Evolutionary conservation across 352 stramenopile genomes (phyloP).

Genomic region (Thalassiosira sp.): DNA sequence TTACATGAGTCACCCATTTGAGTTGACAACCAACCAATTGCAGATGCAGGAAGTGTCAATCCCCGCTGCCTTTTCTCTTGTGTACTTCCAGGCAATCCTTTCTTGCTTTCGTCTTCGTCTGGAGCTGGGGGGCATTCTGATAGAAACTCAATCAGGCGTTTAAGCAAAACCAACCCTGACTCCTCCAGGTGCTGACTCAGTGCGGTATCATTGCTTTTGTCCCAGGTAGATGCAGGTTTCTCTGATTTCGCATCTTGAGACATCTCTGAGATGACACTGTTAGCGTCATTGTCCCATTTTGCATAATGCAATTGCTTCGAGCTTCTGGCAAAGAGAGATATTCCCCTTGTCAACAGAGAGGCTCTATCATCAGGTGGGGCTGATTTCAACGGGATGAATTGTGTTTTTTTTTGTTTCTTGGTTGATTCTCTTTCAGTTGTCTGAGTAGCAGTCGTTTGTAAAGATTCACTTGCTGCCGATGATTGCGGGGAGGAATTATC

Average conservation of each 20-base stretch:
- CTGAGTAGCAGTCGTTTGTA: not conserved
- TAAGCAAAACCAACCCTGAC: conserved; percentile 44
- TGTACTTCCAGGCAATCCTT: conserved; percentile 11
- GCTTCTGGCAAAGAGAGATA: conserved; percentile 37
- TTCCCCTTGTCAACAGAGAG: conserved; percentile 39
- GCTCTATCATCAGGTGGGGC: conserved; percentile 9
- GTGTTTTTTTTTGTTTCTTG: not conserved
- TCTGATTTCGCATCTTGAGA: conserved; percentile 22
- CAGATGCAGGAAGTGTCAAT: conserved; percentile 66
- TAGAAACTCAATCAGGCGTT: conserved; percentile 53
- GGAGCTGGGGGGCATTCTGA: conserved; percentile 44
- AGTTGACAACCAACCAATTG: conserved; percentile 68
- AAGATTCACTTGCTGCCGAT: not conserved
- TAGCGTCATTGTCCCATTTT: conserved; percentile 29
- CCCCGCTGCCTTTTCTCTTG: conserved; percentile 42
- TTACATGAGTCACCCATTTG: conserved; percentile 41
- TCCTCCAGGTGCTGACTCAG: conserved; percentile 40
- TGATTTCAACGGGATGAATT: conserved; percentile 17
- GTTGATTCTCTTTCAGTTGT: not conserved
- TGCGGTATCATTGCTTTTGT: conserved; percentile 21
- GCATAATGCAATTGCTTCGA: conserved; percentile 3
- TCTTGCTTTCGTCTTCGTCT: conserved; percentile 22
- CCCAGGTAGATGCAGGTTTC: conserved; percentile 1
- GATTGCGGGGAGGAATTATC: not conserved
- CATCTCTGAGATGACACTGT: conserved; percentile 43